Evolutionary conservation across 495 filamentous ascomycete species (phyloP).

Genomic region (Pyronema domesticum): DNA sequence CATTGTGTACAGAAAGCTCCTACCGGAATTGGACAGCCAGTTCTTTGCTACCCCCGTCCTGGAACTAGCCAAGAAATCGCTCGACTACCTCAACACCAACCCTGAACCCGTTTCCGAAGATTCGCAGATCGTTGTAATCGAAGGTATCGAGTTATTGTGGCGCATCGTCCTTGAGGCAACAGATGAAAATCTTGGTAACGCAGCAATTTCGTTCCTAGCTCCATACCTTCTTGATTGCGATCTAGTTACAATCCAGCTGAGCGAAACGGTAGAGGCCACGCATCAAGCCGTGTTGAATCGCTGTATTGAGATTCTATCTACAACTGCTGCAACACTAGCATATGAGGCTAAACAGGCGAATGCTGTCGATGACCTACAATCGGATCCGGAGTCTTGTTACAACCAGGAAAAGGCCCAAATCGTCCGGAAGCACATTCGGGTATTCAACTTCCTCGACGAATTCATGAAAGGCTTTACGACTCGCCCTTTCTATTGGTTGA

Average conservation of each 20-base stretch:
- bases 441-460: slow-evolving; percentile 35
- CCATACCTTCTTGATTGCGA: slow-evolving; percentile 48
- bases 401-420: slow-evolving; percentile 16
- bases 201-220: slow-evolving; percentile 52
- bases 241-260: neutral
- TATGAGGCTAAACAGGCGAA: slow-evolving; percentile 23
- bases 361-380: slow-evolving; percentile 14
- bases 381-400: slow-evolving; percentile 8
- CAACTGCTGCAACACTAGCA: slow-evolving; percentile 36
- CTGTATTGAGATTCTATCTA: slow-evolving; percentile 56
- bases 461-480: slow-evolving; percentile 37
- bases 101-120: slow-evolving; percentile 24
- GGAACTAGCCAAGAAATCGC: slow-evolving; percentile 19
- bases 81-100: slow-evolving; percentile 19
- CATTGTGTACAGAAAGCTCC: slow-evolving; percentile 16
- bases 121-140: slow-evolving; percentile 29
- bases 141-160: slow-evolving; percentile 67
- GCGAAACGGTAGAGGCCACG: slow-evolving; percentile 40
- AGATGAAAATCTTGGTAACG: slow-evolving; percentile 46
- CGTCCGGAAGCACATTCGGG: slow-evolving; percentile 13
- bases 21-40: slow-evolving; percentile 16
- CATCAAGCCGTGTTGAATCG: slow-evolving; percentile 62
- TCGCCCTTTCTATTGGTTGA: slow-evolving; percentile 33
- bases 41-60: slow-evolving; percentile 14
- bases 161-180: slow-evolving; percentile 56